These are phyloP conservation scores for Lecanicillium sp. DNA, from an alignment of 2,329 filamentous ascomycete species.

Conservation along the genomic window DNA sequence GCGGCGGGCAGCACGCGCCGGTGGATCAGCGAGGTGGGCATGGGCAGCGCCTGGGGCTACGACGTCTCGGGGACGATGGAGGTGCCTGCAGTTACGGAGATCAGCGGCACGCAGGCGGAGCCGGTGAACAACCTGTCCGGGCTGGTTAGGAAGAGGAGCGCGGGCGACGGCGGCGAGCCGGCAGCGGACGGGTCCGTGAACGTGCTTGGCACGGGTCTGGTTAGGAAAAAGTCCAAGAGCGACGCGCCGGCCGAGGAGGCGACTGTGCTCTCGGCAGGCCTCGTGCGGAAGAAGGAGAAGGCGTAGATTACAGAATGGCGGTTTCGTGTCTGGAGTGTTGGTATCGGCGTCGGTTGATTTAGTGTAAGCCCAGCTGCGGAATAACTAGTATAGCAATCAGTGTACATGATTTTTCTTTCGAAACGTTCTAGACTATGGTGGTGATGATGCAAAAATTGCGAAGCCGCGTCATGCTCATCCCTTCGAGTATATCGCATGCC, in stretches of 20 bases:
- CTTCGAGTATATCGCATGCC: too few species aligned
- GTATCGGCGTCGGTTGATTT: not conserved
- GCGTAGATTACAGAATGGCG: too few species aligned
- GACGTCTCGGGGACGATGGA: conserved; percentile 41
- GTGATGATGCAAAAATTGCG: too few species aligned
- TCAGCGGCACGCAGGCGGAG: conserved; percentile 14
- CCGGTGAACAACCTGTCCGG: conserved; percentile 43
- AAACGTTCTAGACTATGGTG: too few species aligned
- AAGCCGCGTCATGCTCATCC: too few species aligned
- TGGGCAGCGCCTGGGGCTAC: conserved; percentile 47
- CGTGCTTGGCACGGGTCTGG: conserved; percentile 39
- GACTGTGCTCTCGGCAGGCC: not conserved
- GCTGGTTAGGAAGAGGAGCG: conserved; percentile 42
- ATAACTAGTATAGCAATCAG: too few species aligned
- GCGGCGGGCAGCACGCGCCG: conserved; percentile 59
- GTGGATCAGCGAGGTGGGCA: conserved; percentile 63
- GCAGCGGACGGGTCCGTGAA: conserved; percentile 29
- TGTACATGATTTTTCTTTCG: too few species aligned
- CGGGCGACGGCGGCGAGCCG: conserved; percentile 17
- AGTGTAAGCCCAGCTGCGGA: too few species aligned
- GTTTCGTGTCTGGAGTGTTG: too few species aligned
- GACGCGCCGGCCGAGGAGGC: not conserved
- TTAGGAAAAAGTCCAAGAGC: conserved; percentile 50
- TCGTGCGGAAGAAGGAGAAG: conserved; percentile 9
- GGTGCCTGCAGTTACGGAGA: conserved; percentile 16